phyloP scores from a whole-genome alignment of 306 rosid species.

The Gleditsia sinensis region DNA sequence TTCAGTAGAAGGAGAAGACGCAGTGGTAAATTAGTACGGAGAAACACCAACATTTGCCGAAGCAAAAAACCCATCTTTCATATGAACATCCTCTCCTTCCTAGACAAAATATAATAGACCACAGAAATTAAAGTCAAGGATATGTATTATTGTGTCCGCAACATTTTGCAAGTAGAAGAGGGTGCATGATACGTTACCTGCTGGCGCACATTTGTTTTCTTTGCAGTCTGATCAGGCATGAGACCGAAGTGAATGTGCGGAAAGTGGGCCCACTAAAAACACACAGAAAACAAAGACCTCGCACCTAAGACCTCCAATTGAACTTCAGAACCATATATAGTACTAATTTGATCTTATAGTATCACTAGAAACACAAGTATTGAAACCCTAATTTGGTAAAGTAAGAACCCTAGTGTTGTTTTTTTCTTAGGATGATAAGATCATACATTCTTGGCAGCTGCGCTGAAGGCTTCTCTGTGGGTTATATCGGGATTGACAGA shows the following conservation, averaged over 20 bases:
- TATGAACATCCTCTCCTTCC: constrained; percentile 74
- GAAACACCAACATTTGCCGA: constrained; percentile 73
- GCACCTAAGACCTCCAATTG: constrained; percentile 15
- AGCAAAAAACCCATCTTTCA: constrained; percentile 74
- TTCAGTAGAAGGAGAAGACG: neutral
- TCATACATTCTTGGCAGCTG: constrained; percentile 97
- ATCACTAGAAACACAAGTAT: neutral
- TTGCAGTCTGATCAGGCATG: constrained; percentile 80
- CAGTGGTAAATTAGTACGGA: constrained; percentile 50
- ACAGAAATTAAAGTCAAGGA: constrained; percentile 13
- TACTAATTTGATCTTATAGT: constrained; percentile 26
- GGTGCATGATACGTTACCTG: constrained; percentile 50
- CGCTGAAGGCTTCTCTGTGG: constrained; percentile 99
- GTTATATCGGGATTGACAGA: constrained; percentile 95
- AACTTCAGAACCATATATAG: constrained; percentile 19
- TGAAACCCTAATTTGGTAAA: constrained; percentile 31
- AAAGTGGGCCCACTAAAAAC: constrained; percentile 97
- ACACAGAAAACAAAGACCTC: constrained; percentile 32
- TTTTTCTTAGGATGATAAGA: neutral
- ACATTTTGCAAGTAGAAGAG: constrained; percentile 28
- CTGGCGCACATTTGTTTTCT: constrained; percentile 76
- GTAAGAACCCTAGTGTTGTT: neutral
- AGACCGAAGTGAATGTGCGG: constrained; percentile 98
- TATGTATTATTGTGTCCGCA: constrained; percentile 36
- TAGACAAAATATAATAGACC: constrained; percentile 42